phyloP scores from a whole-genome alignment of 106 monocot genomes.

The Phalaenopsis equestris region DNA sequence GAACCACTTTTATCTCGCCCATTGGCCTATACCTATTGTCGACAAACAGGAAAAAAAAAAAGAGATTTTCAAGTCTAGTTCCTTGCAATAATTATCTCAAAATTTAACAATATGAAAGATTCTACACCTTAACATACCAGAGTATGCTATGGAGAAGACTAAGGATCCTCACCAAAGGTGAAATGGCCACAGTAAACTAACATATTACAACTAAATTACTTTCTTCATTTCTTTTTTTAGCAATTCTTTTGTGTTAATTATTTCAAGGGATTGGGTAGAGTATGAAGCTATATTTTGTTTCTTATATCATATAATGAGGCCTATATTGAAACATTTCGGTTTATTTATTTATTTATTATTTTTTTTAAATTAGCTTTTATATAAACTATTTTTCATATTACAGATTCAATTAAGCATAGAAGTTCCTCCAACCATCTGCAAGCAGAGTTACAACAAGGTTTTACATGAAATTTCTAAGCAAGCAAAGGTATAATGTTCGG shows the following conservation, averaged over 20 bases:
- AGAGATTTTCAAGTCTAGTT: too few species aligned
- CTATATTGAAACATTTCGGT: background rate
- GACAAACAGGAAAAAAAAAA: too few species aligned
- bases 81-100: background rate
- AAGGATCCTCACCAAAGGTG: background rate
- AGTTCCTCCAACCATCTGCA: conserved; percentile 63
- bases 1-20: too few species aligned
- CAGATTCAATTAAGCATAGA: conserved; percentile 75
- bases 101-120: background rate
- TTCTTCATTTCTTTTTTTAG: background rate
- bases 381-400: background rate
- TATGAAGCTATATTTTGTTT: background rate
- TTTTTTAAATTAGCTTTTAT: too few species aligned
- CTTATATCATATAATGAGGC: too few species aligned
- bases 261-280: background rate
- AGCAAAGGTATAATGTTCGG: conserved; percentile 43
- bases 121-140: background rate
- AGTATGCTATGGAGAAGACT: background rate
- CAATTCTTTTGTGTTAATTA: background rate
- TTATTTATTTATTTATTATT: background rate
- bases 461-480: conserved; percentile 59
- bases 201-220: background rate
- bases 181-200: background rate
- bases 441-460: conserved; percentile 56
- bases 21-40: too few species aligned